A percentile compares a stretch with the other conserved stretches of the same genome.
phyloP scores from a whole-genome alignment of 345 rosid species.

The Eucalyptus camaldulensis region DNA sequence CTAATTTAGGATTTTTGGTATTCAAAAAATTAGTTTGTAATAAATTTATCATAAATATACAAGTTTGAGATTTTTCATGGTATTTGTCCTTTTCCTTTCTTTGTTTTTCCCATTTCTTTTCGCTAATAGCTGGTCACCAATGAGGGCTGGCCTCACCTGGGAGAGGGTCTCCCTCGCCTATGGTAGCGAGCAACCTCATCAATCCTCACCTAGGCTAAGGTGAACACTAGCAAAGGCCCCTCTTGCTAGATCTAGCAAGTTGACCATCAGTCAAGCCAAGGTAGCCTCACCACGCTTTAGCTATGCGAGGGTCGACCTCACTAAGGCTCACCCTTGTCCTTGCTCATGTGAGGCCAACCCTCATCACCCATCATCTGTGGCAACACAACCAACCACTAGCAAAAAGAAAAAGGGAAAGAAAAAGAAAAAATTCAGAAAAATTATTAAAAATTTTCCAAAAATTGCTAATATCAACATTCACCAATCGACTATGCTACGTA shows the following conservation, averaged over 20 bases:
- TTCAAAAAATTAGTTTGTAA: fast-evolving
- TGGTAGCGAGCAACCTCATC: fast-evolving
- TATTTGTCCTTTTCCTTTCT: too few species aligned
- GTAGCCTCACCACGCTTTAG: fast-evolving
- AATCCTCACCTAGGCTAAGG: not conserved
- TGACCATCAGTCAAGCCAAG: fast-evolving
- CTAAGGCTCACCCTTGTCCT: fast-evolving
- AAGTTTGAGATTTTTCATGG: fast-evolving
- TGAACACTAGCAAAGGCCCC: not conserved
- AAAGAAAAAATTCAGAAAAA: too few species aligned
- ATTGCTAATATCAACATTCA: too few species aligned
- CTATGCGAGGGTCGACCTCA: fast-evolving
- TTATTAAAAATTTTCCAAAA: too few species aligned
- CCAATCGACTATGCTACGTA: fast-evolving
- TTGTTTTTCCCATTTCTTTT: not conserved
- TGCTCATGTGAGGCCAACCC: not conserved
- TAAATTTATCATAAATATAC: too few species aligned
- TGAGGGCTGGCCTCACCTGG: fast-evolving
- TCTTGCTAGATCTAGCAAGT: not conserved
- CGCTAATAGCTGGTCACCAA: fast-evolving
- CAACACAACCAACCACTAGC: not conserved
- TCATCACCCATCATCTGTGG: not conserved
- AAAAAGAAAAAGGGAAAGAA: not conserved
- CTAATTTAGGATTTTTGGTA: fast-evolving
- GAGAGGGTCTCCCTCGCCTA: not conserved